These are phyloP conservation scores for Penicillium verhagenii DNA, from an alignment of 495 filamentous ascomycete genomes.

Conservation along the genomic window DNA sequence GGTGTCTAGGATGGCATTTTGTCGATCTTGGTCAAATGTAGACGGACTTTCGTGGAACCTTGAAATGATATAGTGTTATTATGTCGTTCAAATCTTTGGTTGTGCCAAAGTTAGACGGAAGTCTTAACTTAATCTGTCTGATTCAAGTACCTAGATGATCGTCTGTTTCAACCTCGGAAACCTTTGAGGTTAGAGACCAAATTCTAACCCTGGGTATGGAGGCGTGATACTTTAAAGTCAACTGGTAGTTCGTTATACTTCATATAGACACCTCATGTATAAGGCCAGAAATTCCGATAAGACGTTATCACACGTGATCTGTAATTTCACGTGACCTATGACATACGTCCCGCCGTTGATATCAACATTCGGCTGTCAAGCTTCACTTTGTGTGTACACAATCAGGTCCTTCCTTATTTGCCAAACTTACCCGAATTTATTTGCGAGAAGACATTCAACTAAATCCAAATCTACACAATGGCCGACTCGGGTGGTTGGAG, in stretches of 20 bases:
- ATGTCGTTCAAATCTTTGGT: too few species aligned
- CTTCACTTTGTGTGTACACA: not conserved
- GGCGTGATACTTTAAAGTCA: too few species aligned
- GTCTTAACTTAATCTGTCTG: too few species aligned
- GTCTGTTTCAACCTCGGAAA: too few species aligned
- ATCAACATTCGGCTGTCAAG: conserved; percentile 12
- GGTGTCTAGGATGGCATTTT: too few species aligned
- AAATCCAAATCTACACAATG: conserved; percentile 21
- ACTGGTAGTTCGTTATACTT: too few species aligned
- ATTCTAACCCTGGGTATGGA: not conserved
- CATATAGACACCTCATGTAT: not conserved
- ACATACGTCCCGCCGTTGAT: conserved; percentile 13
- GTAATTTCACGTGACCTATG: conserved; percentile 17
- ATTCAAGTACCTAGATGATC: too few species aligned
- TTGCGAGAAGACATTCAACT: not conserved
- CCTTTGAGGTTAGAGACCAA: too few species aligned
- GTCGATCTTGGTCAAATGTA: too few species aligned
- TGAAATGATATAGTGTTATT: too few species aligned
- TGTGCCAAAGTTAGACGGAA: too few species aligned
- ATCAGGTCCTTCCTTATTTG: not conserved
- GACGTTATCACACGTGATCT: not conserved
- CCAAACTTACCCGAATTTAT: not conserved
- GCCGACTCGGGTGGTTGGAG: conserved; percentile 60
- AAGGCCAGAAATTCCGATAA: not conserved
- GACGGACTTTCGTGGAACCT: too few species aligned